These are phyloP conservation scores for Austroboletus eburneus DNA, from an alignment of 768 basidiomycete genomes.

Conservation along the genomic window DNA sequence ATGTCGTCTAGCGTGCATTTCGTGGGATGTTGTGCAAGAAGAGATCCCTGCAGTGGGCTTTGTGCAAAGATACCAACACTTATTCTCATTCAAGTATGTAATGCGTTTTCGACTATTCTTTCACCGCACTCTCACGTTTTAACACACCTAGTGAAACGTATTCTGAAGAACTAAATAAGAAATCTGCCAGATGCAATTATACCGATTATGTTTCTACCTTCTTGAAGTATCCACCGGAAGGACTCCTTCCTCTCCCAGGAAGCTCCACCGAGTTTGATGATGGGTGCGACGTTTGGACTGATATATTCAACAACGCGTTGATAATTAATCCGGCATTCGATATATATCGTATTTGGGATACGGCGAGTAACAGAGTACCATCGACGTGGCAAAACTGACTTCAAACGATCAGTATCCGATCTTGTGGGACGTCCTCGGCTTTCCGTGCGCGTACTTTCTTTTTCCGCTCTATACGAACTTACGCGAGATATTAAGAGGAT, in stretches of 20 bases:
- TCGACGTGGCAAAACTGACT: not conserved
- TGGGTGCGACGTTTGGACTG: constrained; percentile 67
- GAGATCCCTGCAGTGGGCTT: constrained; percentile 73
- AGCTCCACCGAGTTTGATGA: constrained; percentile 40
- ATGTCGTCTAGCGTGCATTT: constrained; percentile 43
- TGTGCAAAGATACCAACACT: constrained; percentile 65
- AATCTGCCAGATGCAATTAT: constrained; percentile 57
- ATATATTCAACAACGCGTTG: constrained; percentile 59
- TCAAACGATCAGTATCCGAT: constrained; percentile 44
- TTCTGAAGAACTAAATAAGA: constrained; percentile 52
- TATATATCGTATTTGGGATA: constrained; percentile 75
- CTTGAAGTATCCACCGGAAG: constrained; percentile 66
- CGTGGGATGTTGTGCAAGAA: constrained; percentile 60
- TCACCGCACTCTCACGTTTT: not conserved
- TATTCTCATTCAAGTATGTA: constrained; percentile 69
- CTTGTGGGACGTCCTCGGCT: constrained; percentile 79
- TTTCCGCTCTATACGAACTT: not conserved
- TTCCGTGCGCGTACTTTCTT: constrained; percentile 48
- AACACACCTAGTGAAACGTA: constrained; percentile 49
- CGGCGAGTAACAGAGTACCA: constrained; percentile 28
- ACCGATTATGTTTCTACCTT: constrained; percentile 56
- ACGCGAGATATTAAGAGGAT: constrained; percentile 39
- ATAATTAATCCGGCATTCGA: constrained; percentile 71
- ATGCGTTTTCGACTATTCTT: not conserved
- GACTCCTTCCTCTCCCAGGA: constrained; percentile 63